Evolutionary conservation across 495 filamentous ascomycete species (phyloP).

Genomic region (Aspergillus cavernicola): DNA sequence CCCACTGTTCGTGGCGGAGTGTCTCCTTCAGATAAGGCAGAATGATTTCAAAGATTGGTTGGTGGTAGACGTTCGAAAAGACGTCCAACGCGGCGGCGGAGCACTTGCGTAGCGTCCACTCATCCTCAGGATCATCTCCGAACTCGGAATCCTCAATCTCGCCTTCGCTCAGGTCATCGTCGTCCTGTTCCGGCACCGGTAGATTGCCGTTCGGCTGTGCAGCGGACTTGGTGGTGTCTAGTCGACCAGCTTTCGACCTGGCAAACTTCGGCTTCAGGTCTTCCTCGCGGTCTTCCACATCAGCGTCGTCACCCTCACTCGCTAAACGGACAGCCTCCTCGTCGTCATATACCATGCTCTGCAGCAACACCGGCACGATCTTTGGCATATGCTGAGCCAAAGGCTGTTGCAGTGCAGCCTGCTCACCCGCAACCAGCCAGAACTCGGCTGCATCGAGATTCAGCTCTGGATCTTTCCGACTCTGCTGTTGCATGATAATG

Average conservation of each 20-base stretch:
- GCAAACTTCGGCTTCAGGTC: slow-evolving; percentile 95
- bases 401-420: slow-evolving; percentile 66
- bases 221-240: slow-evolving; percentile 45
- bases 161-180: slow-evolving; percentile 80
- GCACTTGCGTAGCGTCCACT: slow-evolving; percentile 96
- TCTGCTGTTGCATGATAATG: slow-evolving; percentile 84
- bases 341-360: slow-evolving; percentile 94
- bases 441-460: slow-evolving; percentile 96
- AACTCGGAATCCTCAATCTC: slow-evolving; percentile 79
- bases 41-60: slow-evolving; percentile 83
- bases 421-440: slow-evolving; percentile 91
- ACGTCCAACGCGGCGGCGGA: slow-evolving; percentile 95
- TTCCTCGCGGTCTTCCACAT: slow-evolving; percentile 81
- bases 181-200: slow-evolving; percentile 38
- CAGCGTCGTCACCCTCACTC: slow-evolving; percentile 83
- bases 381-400: slow-evolving; percentile 75
- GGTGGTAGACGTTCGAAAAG: slow-evolving; percentile 84
- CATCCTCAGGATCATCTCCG: slow-evolving; percentile 76
- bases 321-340: slow-evolving; percentile 85
- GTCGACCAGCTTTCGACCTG: slow-evolving; percentile 58
- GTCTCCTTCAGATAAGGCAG: slow-evolving; percentile 91
- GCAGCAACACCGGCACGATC: slow-evolving; percentile 85
- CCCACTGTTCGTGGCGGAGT: slow-evolving; percentile 84
- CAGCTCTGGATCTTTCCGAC: slow-evolving; percentile 79
- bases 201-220: slow-evolving; percentile 51